phyloP scores from a whole-genome alignment of 768 basidiomycete genomes.

The Leucocoprinus sp. region DNA sequence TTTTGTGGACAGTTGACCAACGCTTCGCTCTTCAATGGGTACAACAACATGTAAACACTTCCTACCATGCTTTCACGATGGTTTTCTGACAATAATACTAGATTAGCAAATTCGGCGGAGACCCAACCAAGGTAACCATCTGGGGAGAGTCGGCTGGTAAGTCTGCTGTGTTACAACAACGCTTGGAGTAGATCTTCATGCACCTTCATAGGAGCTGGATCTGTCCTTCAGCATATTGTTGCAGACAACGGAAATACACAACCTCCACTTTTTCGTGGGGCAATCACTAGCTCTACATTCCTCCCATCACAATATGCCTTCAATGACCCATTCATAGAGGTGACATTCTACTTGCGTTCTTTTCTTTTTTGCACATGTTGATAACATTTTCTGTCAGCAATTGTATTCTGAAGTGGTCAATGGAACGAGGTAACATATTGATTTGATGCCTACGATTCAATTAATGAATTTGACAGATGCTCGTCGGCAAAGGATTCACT shows the following conservation, averaged over 20 bases:
- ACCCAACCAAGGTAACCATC: slow-evolving; percentile 32
- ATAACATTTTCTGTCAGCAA: neutral
- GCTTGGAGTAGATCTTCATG: neutral
- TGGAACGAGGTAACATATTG: slow-evolving; percentile 3
- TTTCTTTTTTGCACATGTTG: neutral
- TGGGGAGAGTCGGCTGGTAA: slow-evolving; percentile 32
- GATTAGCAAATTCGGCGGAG: slow-evolving; percentile 35
- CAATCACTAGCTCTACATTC: slow-evolving; percentile 37
- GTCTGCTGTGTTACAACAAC: neutral
- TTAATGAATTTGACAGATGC: slow-evolving; percentile 23
- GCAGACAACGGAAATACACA: slow-evolving; percentile 38
- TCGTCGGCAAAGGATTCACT: slow-evolving; percentile 24
- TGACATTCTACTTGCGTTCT: slow-evolving; percentile 11
- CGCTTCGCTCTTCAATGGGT: slow-evolving; percentile 39
- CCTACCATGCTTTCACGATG: too few relatives aligned
- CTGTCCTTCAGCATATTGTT: slow-evolving; percentile 40
- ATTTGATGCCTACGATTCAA: neutral
- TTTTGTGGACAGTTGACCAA: slow-evolving; percentile 29
- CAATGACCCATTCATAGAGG: slow-evolving; percentile 32
- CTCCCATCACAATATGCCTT: slow-evolving; percentile 38
- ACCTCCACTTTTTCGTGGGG: slow-evolving; percentile 35
- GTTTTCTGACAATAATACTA: slow-evolving; percentile 11
- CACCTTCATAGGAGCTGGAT: slow-evolving; percentile 31
- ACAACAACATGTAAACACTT: slow-evolving; percentile 25
- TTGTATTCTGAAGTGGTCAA: neutral